phyloP scores from a whole-genome alignment of 1,284 basidiomycete genomes.

The Ceraceosorus bombacis region DNA sequence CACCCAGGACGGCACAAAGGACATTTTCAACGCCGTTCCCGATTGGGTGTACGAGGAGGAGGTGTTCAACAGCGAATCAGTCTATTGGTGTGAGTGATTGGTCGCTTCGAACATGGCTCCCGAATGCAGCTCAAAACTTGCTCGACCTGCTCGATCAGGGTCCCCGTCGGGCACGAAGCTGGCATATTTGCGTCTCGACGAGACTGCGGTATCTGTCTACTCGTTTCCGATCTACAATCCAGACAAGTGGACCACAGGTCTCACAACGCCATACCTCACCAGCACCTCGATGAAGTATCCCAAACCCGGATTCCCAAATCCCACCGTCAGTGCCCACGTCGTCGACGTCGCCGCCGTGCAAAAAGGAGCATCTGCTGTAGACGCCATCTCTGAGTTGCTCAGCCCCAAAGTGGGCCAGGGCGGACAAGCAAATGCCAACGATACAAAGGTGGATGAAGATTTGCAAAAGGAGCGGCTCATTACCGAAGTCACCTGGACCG shows the following conservation, averaged over 20 bases:
- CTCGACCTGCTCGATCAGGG: not conserved
- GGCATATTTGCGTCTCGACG: conserved; percentile 79
- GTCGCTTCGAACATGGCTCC: not conserved
- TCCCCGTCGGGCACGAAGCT: conserved; percentile 66
- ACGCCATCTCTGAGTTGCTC: conserved; percentile 15
- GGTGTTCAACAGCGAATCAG: conserved; percentile 64
- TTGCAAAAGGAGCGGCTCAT: conserved; percentile 51
- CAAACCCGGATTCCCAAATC: conserved; percentile 79
- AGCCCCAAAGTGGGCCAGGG: conserved; percentile 13
- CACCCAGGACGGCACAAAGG: conserved; percentile 70
- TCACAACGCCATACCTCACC: conserved; percentile 30
- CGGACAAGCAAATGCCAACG: conserved; percentile 1
- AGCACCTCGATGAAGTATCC: conserved; percentile 49
- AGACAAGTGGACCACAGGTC: conserved; percentile 18
- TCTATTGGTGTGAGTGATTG: conserved; percentile 72
- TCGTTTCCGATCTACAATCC: conserved; percentile 79
- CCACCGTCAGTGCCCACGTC: conserved; percentile 72
- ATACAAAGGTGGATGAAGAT: conserved; percentile 45
- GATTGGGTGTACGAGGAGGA: conserved; percentile 60
- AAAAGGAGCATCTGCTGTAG: not conserved
- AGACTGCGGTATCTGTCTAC: conserved; percentile 77
- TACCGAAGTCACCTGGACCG: conserved; percentile 78
- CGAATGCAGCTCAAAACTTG: not conserved
- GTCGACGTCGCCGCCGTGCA: conserved; percentile 22
- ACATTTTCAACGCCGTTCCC: conserved; percentile 85